These are phyloP conservation scores for Pascua sp. DNA, from an alignment of 1,284 basidiomycete species.

Conservation along the genomic window DNA sequence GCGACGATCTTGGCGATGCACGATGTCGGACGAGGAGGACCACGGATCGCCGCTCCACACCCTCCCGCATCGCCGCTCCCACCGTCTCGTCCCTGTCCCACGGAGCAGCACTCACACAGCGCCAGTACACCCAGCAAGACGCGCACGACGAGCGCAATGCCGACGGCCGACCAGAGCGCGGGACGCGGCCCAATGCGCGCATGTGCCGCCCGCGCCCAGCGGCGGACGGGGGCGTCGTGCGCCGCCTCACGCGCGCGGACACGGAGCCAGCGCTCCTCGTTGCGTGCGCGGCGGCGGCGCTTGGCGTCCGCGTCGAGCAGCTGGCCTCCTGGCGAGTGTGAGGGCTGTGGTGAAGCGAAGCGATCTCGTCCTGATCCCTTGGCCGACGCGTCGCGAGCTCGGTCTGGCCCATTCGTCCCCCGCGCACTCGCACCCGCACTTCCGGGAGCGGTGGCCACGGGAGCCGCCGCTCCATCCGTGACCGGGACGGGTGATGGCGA, in stretches of 20 bases:
- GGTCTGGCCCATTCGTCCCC: too few relatives aligned
- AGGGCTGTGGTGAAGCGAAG: too few relatives aligned
- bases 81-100: neutral
- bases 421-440: too few relatives aligned
- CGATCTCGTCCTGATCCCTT: too few relatives aligned
- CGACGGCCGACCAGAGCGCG: constrained; percentile 1
- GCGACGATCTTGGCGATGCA: too few relatives aligned
- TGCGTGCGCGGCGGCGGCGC: constrained; percentile 12
- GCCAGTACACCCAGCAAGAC: constrained; percentile 7
- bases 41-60: too few relatives aligned
- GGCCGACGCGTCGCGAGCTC: too few relatives aligned
- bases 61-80: too few relatives aligned
- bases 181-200: constrained; percentile 1
- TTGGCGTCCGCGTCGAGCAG: constrained; percentile 1
- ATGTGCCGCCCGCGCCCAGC: constrained; percentile 10
- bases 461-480: too few relatives aligned
- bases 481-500: too few relatives aligned
- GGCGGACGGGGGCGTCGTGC: constrained; percentile 18
- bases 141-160: constrained; percentile 6
- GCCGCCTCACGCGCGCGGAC: constrained; percentile 20
- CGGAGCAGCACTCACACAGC: constrained; percentile 9
- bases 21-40: too few relatives aligned
- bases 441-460: too few relatives aligned
- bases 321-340: neutral
- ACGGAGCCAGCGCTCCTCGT: constrained; percentile 20